phyloP scores from a whole-genome alignment of 257 asterid species.

The Petrea volubilis region DNA sequence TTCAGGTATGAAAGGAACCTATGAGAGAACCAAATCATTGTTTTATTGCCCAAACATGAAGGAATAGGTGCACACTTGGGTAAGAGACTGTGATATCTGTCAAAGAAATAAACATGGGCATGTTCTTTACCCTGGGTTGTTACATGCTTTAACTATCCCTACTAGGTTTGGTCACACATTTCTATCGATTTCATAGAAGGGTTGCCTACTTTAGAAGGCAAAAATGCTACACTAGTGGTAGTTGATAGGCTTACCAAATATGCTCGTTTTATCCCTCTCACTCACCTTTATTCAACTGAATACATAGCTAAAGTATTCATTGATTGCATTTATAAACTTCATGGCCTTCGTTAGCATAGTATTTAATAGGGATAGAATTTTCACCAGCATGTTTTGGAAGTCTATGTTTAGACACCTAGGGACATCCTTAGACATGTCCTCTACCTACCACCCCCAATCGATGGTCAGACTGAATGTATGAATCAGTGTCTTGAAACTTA shows the following conservation, averaged over 20 bases:
- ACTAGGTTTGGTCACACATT: neutral
- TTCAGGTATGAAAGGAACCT: neutral
- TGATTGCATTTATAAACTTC: no score
- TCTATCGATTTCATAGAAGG: neutral
- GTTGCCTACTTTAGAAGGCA: neutral
- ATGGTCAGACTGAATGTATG: no score
- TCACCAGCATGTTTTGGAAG: neutral
- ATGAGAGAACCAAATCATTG: neutral
- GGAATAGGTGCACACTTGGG: neutral
- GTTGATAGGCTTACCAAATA: neutral
- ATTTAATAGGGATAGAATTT: no score
- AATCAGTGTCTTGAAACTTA: no score
- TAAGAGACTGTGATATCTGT: neutral
- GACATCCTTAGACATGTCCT: no score
- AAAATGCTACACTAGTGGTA: neutral
- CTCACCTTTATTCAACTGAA: no score
- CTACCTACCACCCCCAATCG: neutral
- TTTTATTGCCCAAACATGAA: neutral
- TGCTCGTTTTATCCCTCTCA: constrained; percentile 7
- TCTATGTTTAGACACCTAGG: no score
- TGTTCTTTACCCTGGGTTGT: neutral
- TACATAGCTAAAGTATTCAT: no score
- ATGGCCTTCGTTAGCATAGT: no score
- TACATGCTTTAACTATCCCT: no score
- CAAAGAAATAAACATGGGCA: neutral